phyloP scores from a whole-genome alignment of 176 grass and related monocot species.

The Saccharum officinarum region DNA sequence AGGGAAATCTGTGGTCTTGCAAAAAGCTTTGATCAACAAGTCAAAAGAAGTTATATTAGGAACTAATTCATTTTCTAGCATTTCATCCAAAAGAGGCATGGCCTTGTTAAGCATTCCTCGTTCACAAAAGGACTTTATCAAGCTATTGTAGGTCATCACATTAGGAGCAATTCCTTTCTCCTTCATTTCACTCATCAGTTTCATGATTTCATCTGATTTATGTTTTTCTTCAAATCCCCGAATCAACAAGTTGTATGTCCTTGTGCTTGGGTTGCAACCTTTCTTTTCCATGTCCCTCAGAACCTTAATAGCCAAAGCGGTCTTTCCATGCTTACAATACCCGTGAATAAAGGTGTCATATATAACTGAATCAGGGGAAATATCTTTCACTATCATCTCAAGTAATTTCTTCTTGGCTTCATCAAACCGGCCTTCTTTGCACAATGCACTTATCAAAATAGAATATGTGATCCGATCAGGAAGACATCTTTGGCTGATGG shows the following conservation, averaged over 20 bases:
- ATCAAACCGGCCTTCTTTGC: constrained; percentile 65
- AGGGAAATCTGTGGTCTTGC: constrained; percentile 61
- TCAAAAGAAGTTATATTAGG: constrained; percentile 84
- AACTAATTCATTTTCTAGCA: constrained; percentile 78
- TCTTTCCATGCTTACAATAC: constrained; percentile 84
- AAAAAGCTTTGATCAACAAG: constrained; percentile 80
- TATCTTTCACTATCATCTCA: constrained; percentile 82
- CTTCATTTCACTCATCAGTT: constrained; percentile 84
- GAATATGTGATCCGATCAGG: constrained; percentile 89
- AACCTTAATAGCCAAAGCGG: constrained; percentile 76
- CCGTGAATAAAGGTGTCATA: constrained; percentile 83
- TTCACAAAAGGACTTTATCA: constrained; percentile 74
- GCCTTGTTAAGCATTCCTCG: constrained; percentile 58
- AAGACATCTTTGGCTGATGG: constrained; percentile 53
- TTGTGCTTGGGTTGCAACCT: constrained; percentile 75
- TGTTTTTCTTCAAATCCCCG: constrained; percentile 74
- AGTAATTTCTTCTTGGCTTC: constrained; percentile 84
- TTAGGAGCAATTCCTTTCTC: constrained; percentile 66
- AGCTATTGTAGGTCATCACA: constrained; percentile 81
- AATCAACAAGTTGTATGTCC: constrained; percentile 90
- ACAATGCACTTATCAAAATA: constrained; percentile 71
- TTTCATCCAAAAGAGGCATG: constrained; percentile 81
- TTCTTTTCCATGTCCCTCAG: constrained; percentile 95
- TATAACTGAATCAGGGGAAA: constrained; percentile 74
- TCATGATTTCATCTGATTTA: constrained; percentile 75